Conservation (phyloP, 306 rosid genomes). For the Prinsepia uniflora region DNA sequence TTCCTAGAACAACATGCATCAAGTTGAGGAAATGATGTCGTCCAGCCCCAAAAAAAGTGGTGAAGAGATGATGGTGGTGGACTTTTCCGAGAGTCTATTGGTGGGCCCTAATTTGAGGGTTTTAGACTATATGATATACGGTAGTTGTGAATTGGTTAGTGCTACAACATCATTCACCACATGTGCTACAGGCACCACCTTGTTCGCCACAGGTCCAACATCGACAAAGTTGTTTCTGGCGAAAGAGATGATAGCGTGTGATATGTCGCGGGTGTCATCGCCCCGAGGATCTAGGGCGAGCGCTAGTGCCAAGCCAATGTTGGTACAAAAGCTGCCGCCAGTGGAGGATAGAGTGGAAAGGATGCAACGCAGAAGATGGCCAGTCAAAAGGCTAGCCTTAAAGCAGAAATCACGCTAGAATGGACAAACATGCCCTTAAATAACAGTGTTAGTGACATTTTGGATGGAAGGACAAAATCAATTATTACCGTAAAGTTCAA, state of each 20-base stretch:
- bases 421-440: no score
- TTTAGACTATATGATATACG: conserved; percentile 23
- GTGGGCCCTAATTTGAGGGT: conserved; percentile 15
- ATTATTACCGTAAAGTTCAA: no score
- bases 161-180: conserved; percentile 13
- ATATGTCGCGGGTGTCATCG: conserved; percentile 50
- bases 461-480: no score
- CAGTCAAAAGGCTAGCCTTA: no score
- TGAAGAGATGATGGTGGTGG: conserved; percentile 40
- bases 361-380: conserved; percentile 40
- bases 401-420: no score
- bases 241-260: conserved; percentile 36
- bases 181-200: no score
- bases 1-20: conserved; percentile 24
- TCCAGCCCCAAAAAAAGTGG: conserved; percentile 34
- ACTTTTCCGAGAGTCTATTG: conserved; percentile 46
- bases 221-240: conserved; percentile 7
- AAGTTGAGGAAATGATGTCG: conserved; percentile 4
- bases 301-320: conserved; percentile 37
- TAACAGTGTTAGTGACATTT: no score
- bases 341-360: conserved; percentile 49
- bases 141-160: conserved; percentile 14
- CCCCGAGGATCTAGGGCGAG: conserved; percentile 42
- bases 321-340: conserved; percentile 21
- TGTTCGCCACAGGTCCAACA: no score